phyloP scores from a whole-genome alignment of 1,139 yeast species.

The Scheffersomyces insectosa region DNA sequence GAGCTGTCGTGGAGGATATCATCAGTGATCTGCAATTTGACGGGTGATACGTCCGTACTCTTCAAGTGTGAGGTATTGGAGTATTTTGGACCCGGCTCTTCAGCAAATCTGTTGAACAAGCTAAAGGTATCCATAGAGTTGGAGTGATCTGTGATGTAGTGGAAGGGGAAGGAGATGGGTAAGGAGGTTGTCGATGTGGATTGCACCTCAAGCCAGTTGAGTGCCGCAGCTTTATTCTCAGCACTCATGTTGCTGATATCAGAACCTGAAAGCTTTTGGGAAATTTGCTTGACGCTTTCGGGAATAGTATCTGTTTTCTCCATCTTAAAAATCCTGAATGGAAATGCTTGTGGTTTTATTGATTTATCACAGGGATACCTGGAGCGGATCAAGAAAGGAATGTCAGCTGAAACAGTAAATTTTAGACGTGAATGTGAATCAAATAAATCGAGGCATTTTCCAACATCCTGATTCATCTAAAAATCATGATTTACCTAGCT shows the following conservation, averaged over 20 bases:
- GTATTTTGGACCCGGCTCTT: constrained; percentile 20
- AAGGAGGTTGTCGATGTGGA: constrained; percentile 32
- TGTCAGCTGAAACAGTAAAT: too few relatives aligned
- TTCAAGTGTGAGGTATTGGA: constrained; percentile 26
- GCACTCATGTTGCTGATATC: constrained; percentile 3
- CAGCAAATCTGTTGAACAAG: constrained; percentile 18
- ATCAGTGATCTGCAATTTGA: constrained; percentile 5
- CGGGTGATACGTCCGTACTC: constrained; percentile 8
- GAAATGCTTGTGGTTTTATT: too few relatives aligned
- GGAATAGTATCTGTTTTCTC: too few relatives aligned
- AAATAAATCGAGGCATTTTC: too few relatives aligned
- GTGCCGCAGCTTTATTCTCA: constrained; percentile 8
- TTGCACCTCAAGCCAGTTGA: constrained; percentile 31
- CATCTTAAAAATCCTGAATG: too few relatives aligned
- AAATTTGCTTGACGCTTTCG: too few relatives aligned
- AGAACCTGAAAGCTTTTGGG: constrained; percentile 6
- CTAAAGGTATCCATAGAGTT: constrained; percentile 36
- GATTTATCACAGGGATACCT: too few relatives aligned
- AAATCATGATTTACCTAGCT: too few relatives aligned
- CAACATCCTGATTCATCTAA: too few relatives aligned
- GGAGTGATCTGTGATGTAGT: constrained; percentile 26
- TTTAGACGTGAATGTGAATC: too few relatives aligned
- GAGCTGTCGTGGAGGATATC: background rate
- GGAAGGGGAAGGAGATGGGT: constrained; percentile 37
- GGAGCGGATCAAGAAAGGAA: too few relatives aligned